Percentiles rank a stretch among this genome's conserved stretches.
These are phyloP conservation scores for Rhinocladiella mackenziei DNA, from an alignment of 2,329 filamentous ascomycete species.

Conservation along the genomic window DNA sequence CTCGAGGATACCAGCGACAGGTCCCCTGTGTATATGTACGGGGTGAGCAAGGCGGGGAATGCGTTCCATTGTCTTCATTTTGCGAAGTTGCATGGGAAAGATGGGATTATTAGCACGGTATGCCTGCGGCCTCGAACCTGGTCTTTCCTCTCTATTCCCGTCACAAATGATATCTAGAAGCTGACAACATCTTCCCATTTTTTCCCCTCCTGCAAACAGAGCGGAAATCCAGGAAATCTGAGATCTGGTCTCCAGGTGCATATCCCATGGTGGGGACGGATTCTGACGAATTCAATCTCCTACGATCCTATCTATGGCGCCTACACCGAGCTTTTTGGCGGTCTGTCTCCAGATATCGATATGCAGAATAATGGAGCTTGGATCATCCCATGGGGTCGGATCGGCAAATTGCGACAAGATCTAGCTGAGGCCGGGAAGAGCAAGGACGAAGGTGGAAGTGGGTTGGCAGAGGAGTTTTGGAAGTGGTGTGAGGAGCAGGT, in stretches of 20 bases:
- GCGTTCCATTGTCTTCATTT: no score
- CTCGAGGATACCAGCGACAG: constrained; percentile 10
- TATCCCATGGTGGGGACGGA: no score
- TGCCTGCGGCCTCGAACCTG: no score
- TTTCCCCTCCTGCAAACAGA: constrained; percentile 1
- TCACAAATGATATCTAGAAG: no score
- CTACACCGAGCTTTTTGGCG: constrained; percentile 49
- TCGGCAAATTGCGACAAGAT: no score
- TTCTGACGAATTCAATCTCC: no score
- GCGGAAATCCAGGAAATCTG: constrained; percentile 43
- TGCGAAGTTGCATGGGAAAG: no score
- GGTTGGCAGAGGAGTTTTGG: constrained; percentile 37
- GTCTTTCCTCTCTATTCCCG: no score
- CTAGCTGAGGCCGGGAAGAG: no score
- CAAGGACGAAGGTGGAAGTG: constrained; percentile 31
- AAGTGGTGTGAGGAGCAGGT: constrained; percentile 40
- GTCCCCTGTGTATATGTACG: constrained; percentile 4
- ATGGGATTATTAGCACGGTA: no score
- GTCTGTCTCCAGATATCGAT: constrained; percentile 42
- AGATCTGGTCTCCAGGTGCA: constrained; percentile 38
- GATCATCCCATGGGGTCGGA: constrained; percentile 50
- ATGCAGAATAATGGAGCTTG: constrained; percentile 33
- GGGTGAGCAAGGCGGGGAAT: constrained; percentile 2
- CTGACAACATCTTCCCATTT: no score
- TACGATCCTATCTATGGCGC: constrained; percentile 40